A percentile compares a stretch with the other conserved stretches of the same genome.
phyloP scores from a whole-genome alignment of 2,329 filamentous ascomycete genomes.

The Clarireedia hainanense region DNA sequence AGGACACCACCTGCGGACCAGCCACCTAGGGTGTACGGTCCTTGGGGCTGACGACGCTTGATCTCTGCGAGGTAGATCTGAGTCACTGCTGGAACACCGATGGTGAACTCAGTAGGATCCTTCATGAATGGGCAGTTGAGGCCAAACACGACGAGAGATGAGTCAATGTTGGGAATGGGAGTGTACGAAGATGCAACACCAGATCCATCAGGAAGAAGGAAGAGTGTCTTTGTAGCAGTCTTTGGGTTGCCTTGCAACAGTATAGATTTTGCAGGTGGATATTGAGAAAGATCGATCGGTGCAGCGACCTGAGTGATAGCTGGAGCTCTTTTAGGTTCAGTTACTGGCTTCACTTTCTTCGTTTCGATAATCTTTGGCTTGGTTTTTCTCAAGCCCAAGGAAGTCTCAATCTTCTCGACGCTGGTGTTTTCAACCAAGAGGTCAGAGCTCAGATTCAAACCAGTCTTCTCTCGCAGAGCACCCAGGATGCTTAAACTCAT shows the following conservation, averaged over 20 bases:
- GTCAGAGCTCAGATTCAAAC: slow-evolving; percentile 34
- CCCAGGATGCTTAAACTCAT: slow-evolving; percentile 9
- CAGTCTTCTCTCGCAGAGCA: slow-evolving; percentile 5
- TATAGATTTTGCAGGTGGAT: slow-evolving; percentile 26
- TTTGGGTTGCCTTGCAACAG: slow-evolving; percentile 39
- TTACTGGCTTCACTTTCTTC: not conserved
- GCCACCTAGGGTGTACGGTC: slow-evolving; percentile 60
- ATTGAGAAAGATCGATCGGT: slow-evolving; percentile 3
- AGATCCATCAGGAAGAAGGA: slow-evolving; percentile 40
- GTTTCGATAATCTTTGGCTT: not conserved
- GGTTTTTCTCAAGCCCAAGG: slow-evolving; percentile 14
- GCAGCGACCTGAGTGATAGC: not conserved
- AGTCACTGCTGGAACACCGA: slow-evolving; percentile 56
- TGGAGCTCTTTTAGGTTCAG: not conserved
- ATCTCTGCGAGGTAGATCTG: slow-evolving; percentile 61
- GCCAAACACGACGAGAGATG: slow-evolving; percentile 42
- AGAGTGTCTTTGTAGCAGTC: slow-evolving; percentile 37
- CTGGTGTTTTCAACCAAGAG: slow-evolving; percentile 20
- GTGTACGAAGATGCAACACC: slow-evolving; percentile 31
- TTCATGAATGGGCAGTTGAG: slow-evolving; percentile 67
- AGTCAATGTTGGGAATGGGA: slow-evolving; percentile 29
- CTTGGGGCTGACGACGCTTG: slow-evolving; percentile 58
- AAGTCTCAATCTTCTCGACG: slow-evolving; percentile 17
- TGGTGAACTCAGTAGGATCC: slow-evolving; percentile 54
- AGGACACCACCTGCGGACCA: slow-evolving; percentile 71